Evolutionary conservation across 192 early-diverging fungal genomes (phyloP).

Genomic region (Backusella parvicylindrica): DNA sequence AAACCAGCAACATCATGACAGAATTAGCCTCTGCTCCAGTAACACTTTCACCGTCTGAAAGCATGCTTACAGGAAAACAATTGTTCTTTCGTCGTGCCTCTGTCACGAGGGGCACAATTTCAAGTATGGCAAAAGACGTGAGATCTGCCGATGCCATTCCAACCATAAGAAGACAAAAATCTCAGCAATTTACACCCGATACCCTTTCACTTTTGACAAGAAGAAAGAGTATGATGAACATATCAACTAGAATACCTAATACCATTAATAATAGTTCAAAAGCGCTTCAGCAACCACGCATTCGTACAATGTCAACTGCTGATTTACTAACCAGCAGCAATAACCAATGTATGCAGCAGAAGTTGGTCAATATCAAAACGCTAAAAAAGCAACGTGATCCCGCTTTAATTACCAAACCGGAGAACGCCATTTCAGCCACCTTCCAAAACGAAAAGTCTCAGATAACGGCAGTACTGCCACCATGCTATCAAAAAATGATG

Average conservation of each 20-base stretch:
- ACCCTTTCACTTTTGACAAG: background rate
- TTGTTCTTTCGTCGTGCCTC: background rate
- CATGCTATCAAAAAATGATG: background rate
- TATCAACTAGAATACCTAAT: background rate
- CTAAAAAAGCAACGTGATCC: background rate
- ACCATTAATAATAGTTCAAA: background rate
- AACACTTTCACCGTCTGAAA: background rate
- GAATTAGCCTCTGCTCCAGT: background rate
- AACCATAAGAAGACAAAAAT: background rate
- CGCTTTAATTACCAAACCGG: background rate
- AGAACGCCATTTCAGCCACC: background rate
- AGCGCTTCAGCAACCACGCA: background rate
- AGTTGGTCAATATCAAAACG: background rate
- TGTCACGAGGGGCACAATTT: background rate
- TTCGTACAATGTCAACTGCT: constrained; percentile 6
- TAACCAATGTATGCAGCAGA: background rate
- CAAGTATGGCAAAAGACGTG: constrained; percentile 1
- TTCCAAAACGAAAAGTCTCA: background rate
- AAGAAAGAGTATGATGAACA: constrained; percentile 6
- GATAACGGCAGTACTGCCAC: background rate
- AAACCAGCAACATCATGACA: background rate
- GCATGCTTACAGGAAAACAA: background rate
- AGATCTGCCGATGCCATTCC: background rate
- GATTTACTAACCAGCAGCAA: background rate
- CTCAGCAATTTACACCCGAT: background rate